phyloP scores from a whole-genome alignment of 108 stramenopile genomes.

The Discostella stelligeroides region DNA sequence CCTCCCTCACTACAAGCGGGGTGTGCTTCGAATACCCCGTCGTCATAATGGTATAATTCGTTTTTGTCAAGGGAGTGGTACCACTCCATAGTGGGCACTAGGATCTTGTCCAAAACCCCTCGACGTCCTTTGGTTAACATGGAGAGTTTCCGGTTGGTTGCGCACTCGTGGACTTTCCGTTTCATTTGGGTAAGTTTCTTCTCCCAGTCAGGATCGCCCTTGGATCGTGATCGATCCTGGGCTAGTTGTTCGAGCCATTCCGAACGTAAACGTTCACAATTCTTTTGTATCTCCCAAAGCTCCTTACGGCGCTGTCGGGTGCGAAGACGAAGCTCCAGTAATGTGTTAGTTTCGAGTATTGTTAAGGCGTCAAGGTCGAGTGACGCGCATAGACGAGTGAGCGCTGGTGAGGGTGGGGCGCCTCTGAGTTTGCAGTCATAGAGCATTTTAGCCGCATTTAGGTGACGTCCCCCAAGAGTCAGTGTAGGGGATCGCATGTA shows the following conservation, averaged over 20 bases:
- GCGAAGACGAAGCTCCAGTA: background rate
- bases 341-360: background rate
- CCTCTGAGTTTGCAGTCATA: too few relatives aligned
- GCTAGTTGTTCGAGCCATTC: background rate
- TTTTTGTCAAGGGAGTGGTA: background rate
- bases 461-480: too few relatives aligned
- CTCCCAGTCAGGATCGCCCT: background rate
- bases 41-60: slow-evolving; percentile 1
- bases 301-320: background rate
- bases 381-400: too few relatives aligned
- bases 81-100: background rate
- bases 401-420: too few relatives aligned
- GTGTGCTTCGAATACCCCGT: background rate
- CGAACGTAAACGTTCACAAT: background rate
- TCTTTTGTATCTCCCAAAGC: background rate
- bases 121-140: background rate
- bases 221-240: too few relatives aligned
- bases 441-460: too few relatives aligned
- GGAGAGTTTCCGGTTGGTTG: background rate
- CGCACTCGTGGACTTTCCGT: background rate
- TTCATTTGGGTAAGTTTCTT: background rate
- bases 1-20: background rate
- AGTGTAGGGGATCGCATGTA: too few relatives aligned
- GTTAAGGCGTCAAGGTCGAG: too few relatives aligned
- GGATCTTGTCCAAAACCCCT: background rate